phyloP scores from a whole-genome alignment of 768 basidiomycete species.

The Boletus bicolor region DNA sequence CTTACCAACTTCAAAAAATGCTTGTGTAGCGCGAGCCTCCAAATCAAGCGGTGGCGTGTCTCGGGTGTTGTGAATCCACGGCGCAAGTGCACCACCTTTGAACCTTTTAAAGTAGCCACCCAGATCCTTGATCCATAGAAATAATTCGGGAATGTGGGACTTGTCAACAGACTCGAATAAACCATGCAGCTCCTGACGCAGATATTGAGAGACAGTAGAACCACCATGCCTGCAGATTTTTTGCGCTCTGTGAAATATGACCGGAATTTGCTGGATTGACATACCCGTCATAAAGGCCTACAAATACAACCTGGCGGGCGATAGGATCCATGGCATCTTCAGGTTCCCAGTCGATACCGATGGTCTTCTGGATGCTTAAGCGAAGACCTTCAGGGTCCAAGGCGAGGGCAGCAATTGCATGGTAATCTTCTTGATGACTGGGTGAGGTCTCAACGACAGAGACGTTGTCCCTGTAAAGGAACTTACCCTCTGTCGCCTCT shows the following conservation, averaged over 20 bases:
- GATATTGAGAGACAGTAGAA: conserved; percentile 81
- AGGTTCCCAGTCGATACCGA: conserved; percentile 74
- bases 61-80: conserved; percentile 49
- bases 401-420: conserved; percentile 71
- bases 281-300: conserved; percentile 91
- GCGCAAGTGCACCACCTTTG: conserved; percentile 70
- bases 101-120: conserved; percentile 94
- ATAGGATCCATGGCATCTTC: conserved; percentile 48
- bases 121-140: conserved; percentile 69
- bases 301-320: conserved; percentile 74
- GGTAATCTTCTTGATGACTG: conserved; percentile 90
- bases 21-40: conserved; percentile 80
- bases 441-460: conserved; percentile 7
- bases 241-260: background rate
- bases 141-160: conserved; percentile 68
- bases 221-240: conserved; percentile 78
- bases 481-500: conserved; percentile 71
- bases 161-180: conserved; percentile 79
- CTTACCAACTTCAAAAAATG: conserved; percentile 76
- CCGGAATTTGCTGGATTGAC: conserved; percentile 10
- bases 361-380: conserved; percentile 55
- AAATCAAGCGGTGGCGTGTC: conserved; percentile 53
- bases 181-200: conserved; percentile 81
- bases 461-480: background rate
- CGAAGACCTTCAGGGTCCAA: conserved; percentile 74